Conservation (phyloP, 176 grass and related monocot genomes). For the Oryza glaberrima region DNA sequence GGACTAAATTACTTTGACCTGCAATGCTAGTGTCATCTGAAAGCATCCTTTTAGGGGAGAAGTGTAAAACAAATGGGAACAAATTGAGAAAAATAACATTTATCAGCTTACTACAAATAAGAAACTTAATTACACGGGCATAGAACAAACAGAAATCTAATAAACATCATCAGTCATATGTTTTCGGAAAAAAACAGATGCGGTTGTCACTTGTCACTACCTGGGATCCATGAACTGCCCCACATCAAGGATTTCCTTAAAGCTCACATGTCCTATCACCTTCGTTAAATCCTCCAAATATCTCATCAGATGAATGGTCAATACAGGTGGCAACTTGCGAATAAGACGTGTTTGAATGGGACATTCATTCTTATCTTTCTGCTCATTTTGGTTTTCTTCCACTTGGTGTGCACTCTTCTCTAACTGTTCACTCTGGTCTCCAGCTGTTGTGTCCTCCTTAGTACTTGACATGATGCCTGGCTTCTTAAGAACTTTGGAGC, state of each 20-base stretch:
- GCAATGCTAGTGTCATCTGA: background rate
- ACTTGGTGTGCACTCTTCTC: slow-evolving; percentile 9
- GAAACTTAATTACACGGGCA: background rate
- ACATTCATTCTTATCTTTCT: slow-evolving; percentile 28
- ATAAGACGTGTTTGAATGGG: slow-evolving; percentile 53
- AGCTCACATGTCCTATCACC: slow-evolving; percentile 58
- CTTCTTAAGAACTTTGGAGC: slow-evolving; percentile 26
- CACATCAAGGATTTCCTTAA: slow-evolving; percentile 69
- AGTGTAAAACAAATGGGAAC: background rate
- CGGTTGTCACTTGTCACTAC: slow-evolving; percentile 43
- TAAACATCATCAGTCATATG: background rate
- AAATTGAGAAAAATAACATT: background rate
- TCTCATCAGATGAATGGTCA: slow-evolving; percentile 69
- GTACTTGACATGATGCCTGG: background rate
- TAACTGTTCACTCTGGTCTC: slow-evolving; percentile 25
- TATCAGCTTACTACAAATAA: background rate
- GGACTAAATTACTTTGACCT: too few relatives aligned
- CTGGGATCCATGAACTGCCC: slow-evolving; percentile 61
- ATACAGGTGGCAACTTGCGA: slow-evolving; percentile 56
- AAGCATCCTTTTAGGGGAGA: background rate
- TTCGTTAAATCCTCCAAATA: background rate
- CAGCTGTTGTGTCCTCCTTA: background rate
- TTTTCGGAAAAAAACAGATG: background rate
- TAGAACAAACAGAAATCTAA: background rate
- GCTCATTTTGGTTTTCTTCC: slow-evolving; percentile 34